These are phyloP conservation scores for Cenchrus fungigraminus DNA, from an alignment of 176 grass and related monocot genomes.

Conservation along the genomic window DNA sequence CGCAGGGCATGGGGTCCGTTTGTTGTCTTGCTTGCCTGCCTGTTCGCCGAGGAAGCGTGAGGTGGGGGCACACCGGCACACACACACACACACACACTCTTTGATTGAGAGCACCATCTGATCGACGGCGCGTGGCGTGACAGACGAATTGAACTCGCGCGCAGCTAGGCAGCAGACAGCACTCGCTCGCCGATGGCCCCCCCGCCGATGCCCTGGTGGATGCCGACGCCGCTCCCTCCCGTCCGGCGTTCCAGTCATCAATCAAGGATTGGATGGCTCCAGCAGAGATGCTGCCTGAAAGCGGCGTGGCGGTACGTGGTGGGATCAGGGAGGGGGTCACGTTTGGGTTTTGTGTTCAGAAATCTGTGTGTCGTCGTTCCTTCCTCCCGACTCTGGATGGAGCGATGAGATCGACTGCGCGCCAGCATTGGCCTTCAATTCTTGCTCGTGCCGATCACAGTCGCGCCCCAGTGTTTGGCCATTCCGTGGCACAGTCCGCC, in stretches of 20 bases:
- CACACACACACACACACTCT: background rate
- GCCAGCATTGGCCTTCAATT: background rate
- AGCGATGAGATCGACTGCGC: no score
- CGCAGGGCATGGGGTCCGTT: background rate
- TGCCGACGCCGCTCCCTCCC: no score
- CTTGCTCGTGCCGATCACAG: background rate
- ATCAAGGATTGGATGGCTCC: no score
- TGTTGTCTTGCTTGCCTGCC: conserved; percentile 27
- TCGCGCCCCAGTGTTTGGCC: background rate
- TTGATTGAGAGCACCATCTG: conserved; percentile 8
- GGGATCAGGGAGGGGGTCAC: no score
- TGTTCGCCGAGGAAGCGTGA: background rate
- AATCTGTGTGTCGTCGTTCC: no score
- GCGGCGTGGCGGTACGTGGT: no score
- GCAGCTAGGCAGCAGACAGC: no score
- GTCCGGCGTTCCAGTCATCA: no score
- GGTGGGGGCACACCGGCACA: background rate
- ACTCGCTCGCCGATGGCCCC: no score
- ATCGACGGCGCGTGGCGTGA: background rate
- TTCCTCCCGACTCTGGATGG: background rate
- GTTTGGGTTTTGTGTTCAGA: no score
- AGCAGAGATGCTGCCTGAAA: no score
- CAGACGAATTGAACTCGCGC: background rate
- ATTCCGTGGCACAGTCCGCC: background rate
- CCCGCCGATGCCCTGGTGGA: no score